These are phyloP conservation scores for Wickerhamiella azymoides DNA, from an alignment of 805 yeast genomes.

Conservation along the genomic window DNA sequence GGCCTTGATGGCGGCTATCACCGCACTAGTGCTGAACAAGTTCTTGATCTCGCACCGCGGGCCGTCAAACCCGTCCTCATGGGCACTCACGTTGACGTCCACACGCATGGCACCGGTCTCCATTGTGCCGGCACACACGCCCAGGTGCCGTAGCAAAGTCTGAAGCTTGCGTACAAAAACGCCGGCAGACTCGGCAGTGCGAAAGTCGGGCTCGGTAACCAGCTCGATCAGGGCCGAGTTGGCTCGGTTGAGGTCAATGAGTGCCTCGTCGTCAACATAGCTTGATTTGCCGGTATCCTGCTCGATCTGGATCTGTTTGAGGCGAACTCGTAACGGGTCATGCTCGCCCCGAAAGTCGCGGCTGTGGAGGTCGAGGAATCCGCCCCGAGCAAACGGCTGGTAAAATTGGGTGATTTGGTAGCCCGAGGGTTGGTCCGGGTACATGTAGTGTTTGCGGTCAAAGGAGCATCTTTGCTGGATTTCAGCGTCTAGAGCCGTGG, in stretches of 20 bases:
- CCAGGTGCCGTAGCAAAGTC: conserved; percentile 48
- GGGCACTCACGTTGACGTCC: conserved; percentile 83
- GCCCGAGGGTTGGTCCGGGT: conserved; percentile 92
- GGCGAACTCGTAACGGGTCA: conserved; percentile 35
- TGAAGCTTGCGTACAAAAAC: conserved; percentile 75
- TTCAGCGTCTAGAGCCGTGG: conserved; percentile 49
- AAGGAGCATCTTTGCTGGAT: conserved; percentile 49
- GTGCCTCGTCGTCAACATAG: conserved; percentile 33
- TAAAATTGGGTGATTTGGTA: conserved; percentile 89
- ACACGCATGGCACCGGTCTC: conserved; percentile 93
- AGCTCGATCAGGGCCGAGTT: conserved; percentile 80
- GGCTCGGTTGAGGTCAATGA: conserved; percentile 71
- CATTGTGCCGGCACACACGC: conserved; percentile 75
- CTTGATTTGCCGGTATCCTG: conserved; percentile 86
- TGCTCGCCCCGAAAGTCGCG: conserved; percentile 37
- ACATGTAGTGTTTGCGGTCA: conserved; percentile 91
- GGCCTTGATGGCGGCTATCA: conserved; percentile 52
- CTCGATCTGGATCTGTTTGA: conserved; percentile 78
- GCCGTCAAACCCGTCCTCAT: conserved; percentile 26
- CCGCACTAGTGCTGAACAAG: conserved; percentile 70
- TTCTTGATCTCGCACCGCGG: conserved; percentile 81
- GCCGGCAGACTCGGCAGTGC: conserved; percentile 48
- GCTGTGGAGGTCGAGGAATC: conserved; percentile 36
- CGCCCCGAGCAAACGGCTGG: conserved; percentile 62
- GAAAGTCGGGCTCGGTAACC: conserved; percentile 83